A percentile compares a stretch with the other conserved stretches of the same genome.
phyloP scores from a whole-genome alignment of 2,329 filamentous ascomycete species.

The Talaromyces atroroseus region DNA sequence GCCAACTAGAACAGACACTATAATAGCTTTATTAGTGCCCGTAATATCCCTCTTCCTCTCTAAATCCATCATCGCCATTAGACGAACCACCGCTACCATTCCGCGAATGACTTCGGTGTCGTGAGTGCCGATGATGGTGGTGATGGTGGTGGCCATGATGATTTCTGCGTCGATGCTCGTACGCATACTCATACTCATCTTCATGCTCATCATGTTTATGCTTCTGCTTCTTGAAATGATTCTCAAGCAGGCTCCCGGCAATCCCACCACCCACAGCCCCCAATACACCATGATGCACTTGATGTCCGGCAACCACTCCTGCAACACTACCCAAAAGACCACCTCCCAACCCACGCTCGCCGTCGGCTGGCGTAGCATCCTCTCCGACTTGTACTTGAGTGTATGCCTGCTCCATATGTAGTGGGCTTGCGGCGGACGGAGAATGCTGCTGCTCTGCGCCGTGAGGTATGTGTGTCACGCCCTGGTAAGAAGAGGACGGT shows the following conservation, averaged over 20 bases:
- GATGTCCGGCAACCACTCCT: slow-evolving; percentile 53
- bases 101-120: slow-evolving; percentile 21
- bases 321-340: slow-evolving; percentile 53
- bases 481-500: neutral
- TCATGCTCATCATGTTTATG: neutral
- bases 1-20: neutral
- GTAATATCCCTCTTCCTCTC: neutral
- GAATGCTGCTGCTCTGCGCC: slow-evolving; percentile 1
- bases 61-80: neutral
- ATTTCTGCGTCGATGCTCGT: slow-evolving; percentile 7
- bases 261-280: slow-evolving; percentile 55
- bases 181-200: neutral
- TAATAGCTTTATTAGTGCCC: neutral
- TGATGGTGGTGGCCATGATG: slow-evolving; percentile 14
- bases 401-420: too few species aligned
- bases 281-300: slow-evolving; percentile 52
- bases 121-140: slow-evolving; percentile 15
- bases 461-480: neutral
- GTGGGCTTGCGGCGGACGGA: neutral
- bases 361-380: slow-evolving; percentile 30
- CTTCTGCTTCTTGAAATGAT: slow-evolving; percentile 8
- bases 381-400: slow-evolving; percentile 12
- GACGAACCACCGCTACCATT: slow-evolving; percentile 11
- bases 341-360: slow-evolving; percentile 54
- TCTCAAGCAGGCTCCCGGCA: slow-evolving; percentile 46